These are phyloP conservation scores for Pseudogymnoascus destructans DNA, from an alignment of 2,329 filamentous ascomycete genomes.

Conservation along the genomic window DNA sequence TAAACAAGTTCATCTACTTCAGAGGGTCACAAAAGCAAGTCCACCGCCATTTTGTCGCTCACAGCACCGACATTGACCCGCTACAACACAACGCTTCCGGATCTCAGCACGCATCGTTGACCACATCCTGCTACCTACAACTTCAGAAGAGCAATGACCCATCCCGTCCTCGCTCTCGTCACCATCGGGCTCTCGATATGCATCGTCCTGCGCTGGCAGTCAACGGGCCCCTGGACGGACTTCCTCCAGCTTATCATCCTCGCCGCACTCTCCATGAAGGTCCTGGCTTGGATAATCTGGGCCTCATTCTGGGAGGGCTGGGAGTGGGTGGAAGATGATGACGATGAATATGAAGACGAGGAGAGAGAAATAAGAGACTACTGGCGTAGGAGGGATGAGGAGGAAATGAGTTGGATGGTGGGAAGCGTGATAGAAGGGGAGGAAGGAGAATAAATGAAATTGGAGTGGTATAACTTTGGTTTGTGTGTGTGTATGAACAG, in stretches of 20 bases:
- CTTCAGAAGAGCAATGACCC: background rate
- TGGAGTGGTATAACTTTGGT: background rate
- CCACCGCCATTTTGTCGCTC: background rate
- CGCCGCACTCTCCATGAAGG: background rate
- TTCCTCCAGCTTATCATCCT: conserved; percentile 2
- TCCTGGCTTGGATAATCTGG: background rate
- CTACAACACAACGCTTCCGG: background rate
- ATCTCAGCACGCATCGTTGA: background rate
- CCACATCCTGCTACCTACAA: background rate
- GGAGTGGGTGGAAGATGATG: background rate
- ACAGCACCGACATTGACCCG: background rate
- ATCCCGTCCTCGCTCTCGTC: background rate
- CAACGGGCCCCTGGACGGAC: background rate
- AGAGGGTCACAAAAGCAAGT: background rate
- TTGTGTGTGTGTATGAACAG: background rate
- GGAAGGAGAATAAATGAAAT: background rate
- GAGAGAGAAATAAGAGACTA: background rate
- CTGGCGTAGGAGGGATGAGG: background rate
- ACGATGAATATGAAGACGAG: background rate
- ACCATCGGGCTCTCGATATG: background rate
- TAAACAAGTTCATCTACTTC: background rate
- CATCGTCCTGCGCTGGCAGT: background rate
- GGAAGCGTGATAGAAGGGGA: background rate
- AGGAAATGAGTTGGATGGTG: background rate
- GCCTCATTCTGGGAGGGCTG: background rate